Evolutionary conservation across 352 stramenopile genomes (phyloP).

Genomic region (Pythium insidiosum): DNA sequence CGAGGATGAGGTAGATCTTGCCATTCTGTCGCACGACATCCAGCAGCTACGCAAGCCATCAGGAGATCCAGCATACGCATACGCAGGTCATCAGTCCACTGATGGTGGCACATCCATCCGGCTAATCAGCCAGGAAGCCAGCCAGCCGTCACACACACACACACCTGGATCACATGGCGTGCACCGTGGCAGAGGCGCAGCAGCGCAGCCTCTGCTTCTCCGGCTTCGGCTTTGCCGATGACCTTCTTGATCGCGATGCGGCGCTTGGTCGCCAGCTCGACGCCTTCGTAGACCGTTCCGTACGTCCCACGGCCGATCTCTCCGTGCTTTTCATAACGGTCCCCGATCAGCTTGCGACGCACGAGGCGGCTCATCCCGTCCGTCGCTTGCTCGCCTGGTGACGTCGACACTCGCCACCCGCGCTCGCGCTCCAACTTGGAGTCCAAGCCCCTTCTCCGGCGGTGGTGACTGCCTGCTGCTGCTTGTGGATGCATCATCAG

Average conservation of each 20-base stretch:
- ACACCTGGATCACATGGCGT: slow-evolving; percentile 51
- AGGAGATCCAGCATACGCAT: no score
- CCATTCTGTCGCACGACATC: slow-evolving; percentile 47
- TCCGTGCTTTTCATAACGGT: slow-evolving; percentile 51
- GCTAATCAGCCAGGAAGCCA: neutral
- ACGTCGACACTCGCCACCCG: slow-evolving; percentile 3
- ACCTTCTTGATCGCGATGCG: slow-evolving; percentile 79
- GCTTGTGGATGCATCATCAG: no score
- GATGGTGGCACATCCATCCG: slow-evolving; percentile 5
- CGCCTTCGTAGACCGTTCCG: slow-evolving; percentile 62
- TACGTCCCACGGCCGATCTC: slow-evolving; percentile 82
- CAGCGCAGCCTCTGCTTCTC: slow-evolving; percentile 38
- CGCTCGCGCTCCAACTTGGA: neutral
- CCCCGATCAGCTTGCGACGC: slow-evolving; percentile 42
- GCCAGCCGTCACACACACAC: neutral
- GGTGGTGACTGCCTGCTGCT: no score
- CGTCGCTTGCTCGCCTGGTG: slow-evolving; percentile 9
- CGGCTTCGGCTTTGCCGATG: slow-evolving; percentile 23
- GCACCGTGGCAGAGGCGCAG: slow-evolving; percentile 37
- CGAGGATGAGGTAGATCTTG: slow-evolving; percentile 65
- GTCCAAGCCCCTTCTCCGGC: no score
- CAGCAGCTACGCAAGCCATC: slow-evolving; percentile 24
- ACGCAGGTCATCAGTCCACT: no score
- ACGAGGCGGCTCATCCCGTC: slow-evolving; percentile 13
- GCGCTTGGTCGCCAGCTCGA: slow-evolving; percentile 21